phyloP scores from a whole-genome alignment of 257 asterid species.

The Pogostemon cablin region DNA sequence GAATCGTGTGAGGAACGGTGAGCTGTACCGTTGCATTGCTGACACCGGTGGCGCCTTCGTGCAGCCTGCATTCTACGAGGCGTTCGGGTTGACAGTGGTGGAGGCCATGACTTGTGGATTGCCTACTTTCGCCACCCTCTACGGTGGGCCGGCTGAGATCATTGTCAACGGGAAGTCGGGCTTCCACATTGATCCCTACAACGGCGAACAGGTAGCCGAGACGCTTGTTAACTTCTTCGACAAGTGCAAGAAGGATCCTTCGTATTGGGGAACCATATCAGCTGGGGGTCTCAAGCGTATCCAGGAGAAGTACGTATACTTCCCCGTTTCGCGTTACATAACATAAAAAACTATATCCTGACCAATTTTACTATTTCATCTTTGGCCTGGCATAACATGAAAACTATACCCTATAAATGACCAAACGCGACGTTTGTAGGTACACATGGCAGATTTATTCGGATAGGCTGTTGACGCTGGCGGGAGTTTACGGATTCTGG shows the following conservation, averaged over 20 bases:
- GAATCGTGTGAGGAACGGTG: conserved; percentile 96
- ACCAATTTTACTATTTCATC: too few relatives aligned
- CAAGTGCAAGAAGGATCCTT: conserved; percentile 64
- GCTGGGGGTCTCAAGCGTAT: conserved; percentile 75
- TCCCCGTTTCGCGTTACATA: too few relatives aligned
- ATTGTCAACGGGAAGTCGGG: conserved; percentile 86
- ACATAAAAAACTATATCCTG: too few relatives aligned
- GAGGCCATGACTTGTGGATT: conserved; percentile 99
- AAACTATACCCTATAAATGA: too few relatives aligned
- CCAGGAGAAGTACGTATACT: conserved; percentile 71
- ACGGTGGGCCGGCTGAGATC: conserved; percentile 97
- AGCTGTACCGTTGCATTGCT: conserved; percentile 86
- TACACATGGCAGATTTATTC: conserved; percentile 96
- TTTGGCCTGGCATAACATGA: too few relatives aligned
- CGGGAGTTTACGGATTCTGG: conserved; percentile 97
- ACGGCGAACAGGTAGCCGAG: conserved; percentile 75
- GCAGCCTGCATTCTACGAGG: conserved; percentile 98
- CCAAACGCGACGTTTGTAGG: conserved; percentile 34
- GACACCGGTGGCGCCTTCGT: conserved; percentile 85
- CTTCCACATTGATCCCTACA: conserved; percentile 95
- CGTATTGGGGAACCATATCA: conserved; percentile 74
- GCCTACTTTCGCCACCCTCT: conserved; percentile 84
- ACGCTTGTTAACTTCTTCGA: conserved; percentile 74
- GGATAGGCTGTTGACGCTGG: conserved; percentile 73
- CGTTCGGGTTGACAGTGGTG: conserved; percentile 92